Evolutionary conservation across 2,329 filamentous ascomycete genomes (phyloP).

Genomic region (Emmonsiellopsis sp.): DNA sequence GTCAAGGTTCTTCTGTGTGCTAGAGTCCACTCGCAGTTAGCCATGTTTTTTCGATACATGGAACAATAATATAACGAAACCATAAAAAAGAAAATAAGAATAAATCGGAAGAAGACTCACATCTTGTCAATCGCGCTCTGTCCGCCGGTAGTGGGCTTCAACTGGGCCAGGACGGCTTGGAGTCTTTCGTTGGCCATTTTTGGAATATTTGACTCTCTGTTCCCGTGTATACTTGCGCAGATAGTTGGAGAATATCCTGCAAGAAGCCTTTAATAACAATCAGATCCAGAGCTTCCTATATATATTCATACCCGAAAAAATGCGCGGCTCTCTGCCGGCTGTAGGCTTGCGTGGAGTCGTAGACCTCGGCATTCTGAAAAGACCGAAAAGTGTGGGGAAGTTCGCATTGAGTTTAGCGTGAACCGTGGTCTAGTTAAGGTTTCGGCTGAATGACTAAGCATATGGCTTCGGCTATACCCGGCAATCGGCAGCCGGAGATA

Average conservation of each 20-base stretch:
- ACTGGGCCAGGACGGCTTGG: slow-evolving; percentile 11
- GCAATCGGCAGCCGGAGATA: too few relatives aligned
- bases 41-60: not conserved
- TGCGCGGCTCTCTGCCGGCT: not conserved
- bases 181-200: slow-evolving; percentile 14
- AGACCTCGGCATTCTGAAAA: not conserved
- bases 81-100: not conserved
- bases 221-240: too few relatives aligned
- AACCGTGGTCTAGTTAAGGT: not conserved
- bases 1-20: slow-evolving; percentile 85
- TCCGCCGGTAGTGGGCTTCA: slow-evolving; percentile 12
- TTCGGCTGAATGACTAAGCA: not conserved
- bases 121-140: slow-evolving; percentile 11
- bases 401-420: not conserved
- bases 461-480: too few relatives aligned
- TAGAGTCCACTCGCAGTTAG: slow-evolving; percentile 27
- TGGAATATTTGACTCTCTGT: not conserved
- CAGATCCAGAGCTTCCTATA: too few relatives aligned
- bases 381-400: not conserved
- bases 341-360: not conserved
- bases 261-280: too few relatives aligned
- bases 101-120: slow-evolving; percentile 3
- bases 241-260: too few relatives aligned
- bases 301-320: too few relatives aligned
- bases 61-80: not conserved